phyloP scores from a whole-genome alignment of 305 asterid genomes.

The Fraxinus sp. region DNA sequence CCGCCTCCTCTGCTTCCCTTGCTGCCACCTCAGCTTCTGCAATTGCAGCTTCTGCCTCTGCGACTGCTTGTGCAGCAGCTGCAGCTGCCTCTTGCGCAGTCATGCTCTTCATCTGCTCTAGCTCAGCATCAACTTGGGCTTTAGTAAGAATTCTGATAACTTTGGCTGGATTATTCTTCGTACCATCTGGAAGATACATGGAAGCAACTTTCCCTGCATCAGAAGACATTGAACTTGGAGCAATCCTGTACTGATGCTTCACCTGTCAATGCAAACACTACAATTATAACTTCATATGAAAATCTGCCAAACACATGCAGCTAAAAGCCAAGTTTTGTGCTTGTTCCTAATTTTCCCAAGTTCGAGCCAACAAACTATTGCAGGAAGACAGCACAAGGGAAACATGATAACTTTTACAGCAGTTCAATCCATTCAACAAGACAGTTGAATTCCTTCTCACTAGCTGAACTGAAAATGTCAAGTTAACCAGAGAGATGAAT shows the following conservation, averaged over 20 bases:
- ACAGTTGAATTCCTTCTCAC: background rate
- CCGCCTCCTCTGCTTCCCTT: conserved; percentile 91
- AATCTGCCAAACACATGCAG: background rate
- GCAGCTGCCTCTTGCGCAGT: conserved; percentile 74
- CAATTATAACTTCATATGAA: conserved; percentile 8
- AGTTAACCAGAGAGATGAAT: background rate
- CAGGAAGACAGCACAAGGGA: background rate
- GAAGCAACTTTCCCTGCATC: conserved; percentile 34
- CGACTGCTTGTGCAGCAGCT: conserved; percentile 85
- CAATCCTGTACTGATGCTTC: conserved; percentile 76
- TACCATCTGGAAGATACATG: conserved; percentile 35
- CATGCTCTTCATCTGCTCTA: conserved; percentile 82
- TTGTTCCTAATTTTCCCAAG: background rate
- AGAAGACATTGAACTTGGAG: conserved; percentile 53
- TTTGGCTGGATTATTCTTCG: conserved; percentile 35
- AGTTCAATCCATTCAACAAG: background rate
- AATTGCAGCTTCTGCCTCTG: conserved; percentile 92
- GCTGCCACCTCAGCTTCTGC: conserved; percentile 90
- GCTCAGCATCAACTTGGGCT: conserved; percentile 78
- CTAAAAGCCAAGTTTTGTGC: conserved; percentile 2
- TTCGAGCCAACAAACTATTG: background rate
- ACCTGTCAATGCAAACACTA: conserved; percentile 52
- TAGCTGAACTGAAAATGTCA: background rate
- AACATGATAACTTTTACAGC: background rate
- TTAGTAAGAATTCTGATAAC: conserved; percentile 43